These are phyloP conservation scores for Jatropha podagrica DNA, from an alignment of 441 rosid species.

Conservation along the genomic window DNA sequence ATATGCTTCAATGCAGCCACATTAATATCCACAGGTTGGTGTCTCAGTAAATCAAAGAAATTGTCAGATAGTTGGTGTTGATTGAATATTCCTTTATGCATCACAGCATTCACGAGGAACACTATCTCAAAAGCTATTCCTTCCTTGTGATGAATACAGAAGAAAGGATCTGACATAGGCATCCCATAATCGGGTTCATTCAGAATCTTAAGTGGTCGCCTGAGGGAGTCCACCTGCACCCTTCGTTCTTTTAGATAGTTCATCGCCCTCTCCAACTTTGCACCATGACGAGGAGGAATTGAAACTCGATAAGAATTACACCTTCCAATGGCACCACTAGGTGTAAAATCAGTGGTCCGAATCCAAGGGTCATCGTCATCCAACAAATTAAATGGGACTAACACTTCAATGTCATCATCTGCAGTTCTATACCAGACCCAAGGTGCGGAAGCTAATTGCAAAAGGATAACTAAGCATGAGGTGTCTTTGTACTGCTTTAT, in stretches of 20 bases:
- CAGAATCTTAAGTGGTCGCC: conserved; percentile 36
- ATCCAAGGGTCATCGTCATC: conserved; percentile 99
- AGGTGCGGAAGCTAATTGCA: conserved; percentile 80
- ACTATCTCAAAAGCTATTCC: conserved; percentile 67
- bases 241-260: conserved; percentile 51
- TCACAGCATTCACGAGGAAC: conserved; percentile 73
- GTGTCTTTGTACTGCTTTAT: conserved; percentile 47
- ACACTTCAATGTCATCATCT: conserved; percentile 62
- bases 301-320: conserved; percentile 63
- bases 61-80: conserved; percentile 61
- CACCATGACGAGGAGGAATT: conserved; percentile 63
- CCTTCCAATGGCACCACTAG: conserved; percentile 74
- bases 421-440: conserved; percentile 84
- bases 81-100: conserved; percentile 74
- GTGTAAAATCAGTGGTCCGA: conserved; percentile 83
- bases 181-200: conserved; percentile 70
- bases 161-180: conserved; percentile 53
- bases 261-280: conserved; percentile 53
- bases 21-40: conserved; percentile 59
- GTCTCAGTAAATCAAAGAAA: conserved; percentile 66
- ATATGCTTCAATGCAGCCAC: conserved; percentile 77
- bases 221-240: conserved; percentile 45
- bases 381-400: conserved; percentile 60
- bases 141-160: conserved; percentile 49
- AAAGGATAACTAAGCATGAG: conserved; percentile 47